Conservation (phyloP, 2,329 filamentous ascomycete species). For the Didymella arachidicola region DNA sequence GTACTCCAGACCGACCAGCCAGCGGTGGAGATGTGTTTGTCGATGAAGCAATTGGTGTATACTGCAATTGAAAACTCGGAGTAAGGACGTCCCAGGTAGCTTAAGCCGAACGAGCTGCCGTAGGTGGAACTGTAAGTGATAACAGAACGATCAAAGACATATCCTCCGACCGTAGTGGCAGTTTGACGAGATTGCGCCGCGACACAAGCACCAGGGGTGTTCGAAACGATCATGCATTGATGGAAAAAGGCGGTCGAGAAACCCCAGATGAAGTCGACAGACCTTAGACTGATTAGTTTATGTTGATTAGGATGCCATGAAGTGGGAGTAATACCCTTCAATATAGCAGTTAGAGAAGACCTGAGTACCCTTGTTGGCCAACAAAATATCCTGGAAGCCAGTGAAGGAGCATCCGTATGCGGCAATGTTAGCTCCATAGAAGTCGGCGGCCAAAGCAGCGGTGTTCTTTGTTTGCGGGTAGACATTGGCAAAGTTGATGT, state of each 20-base stretch:
- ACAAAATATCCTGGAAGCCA: constrained; percentile 63
- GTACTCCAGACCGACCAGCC: constrained; percentile 49
- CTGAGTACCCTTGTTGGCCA: constrained; percentile 57
- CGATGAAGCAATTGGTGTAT: constrained; percentile 49
- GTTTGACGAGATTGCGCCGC: constrained; percentile 30
- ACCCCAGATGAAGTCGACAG: constrained; percentile 66
- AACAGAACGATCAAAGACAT: constrained; percentile 61
- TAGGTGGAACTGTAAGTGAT: constrained; percentile 53
- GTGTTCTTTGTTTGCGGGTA: constrained; percentile 41
- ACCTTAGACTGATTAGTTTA: not conserved
- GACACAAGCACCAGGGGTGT: constrained; percentile 33
- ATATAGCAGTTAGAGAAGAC: constrained; percentile 64
- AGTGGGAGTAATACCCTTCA: constrained; percentile 50
- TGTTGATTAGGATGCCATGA: too few relatives aligned
- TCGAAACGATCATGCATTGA: constrained; percentile 47
- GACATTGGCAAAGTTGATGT: constrained; percentile 54
- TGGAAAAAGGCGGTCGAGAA: constrained; percentile 60
- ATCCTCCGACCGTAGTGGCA: constrained; percentile 50
- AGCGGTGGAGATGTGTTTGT: constrained; percentile 44
- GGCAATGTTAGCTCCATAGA: constrained; percentile 59
- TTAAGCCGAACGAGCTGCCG: constrained; percentile 34
- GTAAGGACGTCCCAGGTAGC: constrained; percentile 60
- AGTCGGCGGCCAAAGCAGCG: constrained; percentile 56
- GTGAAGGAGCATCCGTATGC: constrained; percentile 63
- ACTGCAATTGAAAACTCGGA: constrained; percentile 43